Evolutionary conservation across 169 alveolate genomes (phyloP).

Genomic region (Blepharisma undulans): DNA sequence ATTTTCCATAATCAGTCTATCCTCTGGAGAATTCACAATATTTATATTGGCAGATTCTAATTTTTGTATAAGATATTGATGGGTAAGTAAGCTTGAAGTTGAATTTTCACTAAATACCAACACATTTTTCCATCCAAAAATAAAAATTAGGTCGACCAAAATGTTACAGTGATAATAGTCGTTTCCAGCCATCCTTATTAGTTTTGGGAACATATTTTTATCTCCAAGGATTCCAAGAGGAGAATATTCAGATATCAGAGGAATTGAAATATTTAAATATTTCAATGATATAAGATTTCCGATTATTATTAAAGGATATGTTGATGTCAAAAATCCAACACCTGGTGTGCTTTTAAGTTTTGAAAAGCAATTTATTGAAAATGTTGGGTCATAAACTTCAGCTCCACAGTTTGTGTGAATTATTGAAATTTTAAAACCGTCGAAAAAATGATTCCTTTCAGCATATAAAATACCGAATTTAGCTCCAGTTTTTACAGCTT

Average conservation of each 20-base stretch:
- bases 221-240: neutral
- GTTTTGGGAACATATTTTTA: neutral
- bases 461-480: neutral
- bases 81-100: neutral
- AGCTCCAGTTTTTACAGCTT: neutral
- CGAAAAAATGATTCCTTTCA: neutral
- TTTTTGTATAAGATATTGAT: neutral
- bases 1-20: neutral
- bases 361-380: neutral
- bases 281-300: neutral
- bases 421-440: neutral
- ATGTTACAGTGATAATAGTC: neutral
- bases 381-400: neutral
- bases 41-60: neutral
- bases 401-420: neutral
- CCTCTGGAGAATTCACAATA: neutral
- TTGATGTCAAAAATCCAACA: neutral
- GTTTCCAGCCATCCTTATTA: neutral
- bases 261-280: neutral
- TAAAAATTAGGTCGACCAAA: neutral
- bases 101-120: neutral
- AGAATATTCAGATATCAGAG: neutral
- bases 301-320: neutral
- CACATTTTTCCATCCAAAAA: neutral
- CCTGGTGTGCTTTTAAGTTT: neutral